phyloP scores from a whole-genome alignment of 129 eudicot genomes.

The Lonicera japonica region DNA sequence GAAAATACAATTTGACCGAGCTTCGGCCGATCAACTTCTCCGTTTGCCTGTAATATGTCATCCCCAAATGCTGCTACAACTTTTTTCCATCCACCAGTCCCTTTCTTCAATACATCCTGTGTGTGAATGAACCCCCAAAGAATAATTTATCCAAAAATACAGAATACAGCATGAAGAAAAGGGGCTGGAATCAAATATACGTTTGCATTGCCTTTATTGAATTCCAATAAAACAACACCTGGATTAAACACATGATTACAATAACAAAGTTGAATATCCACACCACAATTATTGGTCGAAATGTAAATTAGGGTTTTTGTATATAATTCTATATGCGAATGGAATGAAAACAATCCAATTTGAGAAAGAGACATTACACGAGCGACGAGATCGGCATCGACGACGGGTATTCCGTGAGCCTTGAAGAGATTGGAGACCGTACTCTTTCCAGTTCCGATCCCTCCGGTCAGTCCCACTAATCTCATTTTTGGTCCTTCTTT shows the following conservation, averaged over 20 bases:
- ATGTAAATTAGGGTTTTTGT: too few relatives aligned
- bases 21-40: slow-evolving; percentile 89
- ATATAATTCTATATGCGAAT: background rate
- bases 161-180: background rate
- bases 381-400: slow-evolving; percentile 91
- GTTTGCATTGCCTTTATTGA: background rate
- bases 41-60: slow-evolving; percentile 63
- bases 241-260: too few relatives aligned
- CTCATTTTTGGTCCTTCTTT: slow-evolving; percentile 38
- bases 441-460: slow-evolving; percentile 83
- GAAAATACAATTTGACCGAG: slow-evolving; percentile 77
- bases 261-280: too few relatives aligned
- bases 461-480: slow-evolving; percentile 85
- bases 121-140: slow-evolving; percentile 11
- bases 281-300: too few relatives aligned
- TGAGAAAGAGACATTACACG: slow-evolving; percentile 46
- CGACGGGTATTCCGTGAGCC: slow-evolving; percentile 64
- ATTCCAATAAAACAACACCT: too few relatives aligned
- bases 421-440: slow-evolving; percentile 88
- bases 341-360: background rate
- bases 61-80: slow-evolving; percentile 89
- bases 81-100: slow-evolving; percentile 85
- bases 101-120: slow-evolving; percentile 90
- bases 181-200: background rate
- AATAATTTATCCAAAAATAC: background rate